Evolutionary conservation across 495 filamentous ascomycete genomes (phyloP), one percentile per base, ranked within the genome.

Genomic region (Neurospora sublineolata): DNA sequence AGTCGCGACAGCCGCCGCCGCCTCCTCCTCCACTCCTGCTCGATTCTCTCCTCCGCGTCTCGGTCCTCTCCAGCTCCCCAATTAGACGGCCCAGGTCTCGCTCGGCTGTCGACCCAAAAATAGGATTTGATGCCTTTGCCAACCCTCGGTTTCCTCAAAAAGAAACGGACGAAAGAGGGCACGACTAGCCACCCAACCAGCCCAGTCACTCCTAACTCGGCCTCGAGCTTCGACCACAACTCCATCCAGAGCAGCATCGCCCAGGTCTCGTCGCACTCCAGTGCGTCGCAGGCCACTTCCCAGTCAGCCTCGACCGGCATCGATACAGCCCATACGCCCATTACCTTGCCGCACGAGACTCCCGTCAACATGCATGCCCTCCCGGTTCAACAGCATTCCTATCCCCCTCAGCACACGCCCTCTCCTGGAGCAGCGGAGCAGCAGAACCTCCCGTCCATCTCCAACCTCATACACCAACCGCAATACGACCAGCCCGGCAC

Each of bases 101-200:
- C 72, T 73, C 71, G 70, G 67, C 72, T 69, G 72, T 78, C 75
- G 52, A 64, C 72, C 71, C 11, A 69, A 37, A 46, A 38, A 74
- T 69, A 71, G 23, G 68, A 46, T 73, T 80, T 79, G 80, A 93
- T 93, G 91, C 91, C 52, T 64, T 30, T 64, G 52, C 52, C 90
- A 85, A 87, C 82, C 76, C 85, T 93, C 83, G 92, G 93, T 74
- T 91, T 97, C 78, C 88, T 99, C 78, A 99, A 97, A 87, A 97
- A 97, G 89, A 94, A 96, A 87, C 89, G 93, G 87, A 96, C 94
- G 84, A 97, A 93, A 89, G 81, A 89, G 85, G 77, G 86, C 79
- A 83, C 87, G 84, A 70, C 85, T 80, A 83, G 88, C 81, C 80
- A 89, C 77, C 86, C 86, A 76, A 87, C 86, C 75, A 90, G 90